Evolutionary conservation across 169 alveolate genomes (phyloP).

Genomic region (Fabrea salina): DNA sequence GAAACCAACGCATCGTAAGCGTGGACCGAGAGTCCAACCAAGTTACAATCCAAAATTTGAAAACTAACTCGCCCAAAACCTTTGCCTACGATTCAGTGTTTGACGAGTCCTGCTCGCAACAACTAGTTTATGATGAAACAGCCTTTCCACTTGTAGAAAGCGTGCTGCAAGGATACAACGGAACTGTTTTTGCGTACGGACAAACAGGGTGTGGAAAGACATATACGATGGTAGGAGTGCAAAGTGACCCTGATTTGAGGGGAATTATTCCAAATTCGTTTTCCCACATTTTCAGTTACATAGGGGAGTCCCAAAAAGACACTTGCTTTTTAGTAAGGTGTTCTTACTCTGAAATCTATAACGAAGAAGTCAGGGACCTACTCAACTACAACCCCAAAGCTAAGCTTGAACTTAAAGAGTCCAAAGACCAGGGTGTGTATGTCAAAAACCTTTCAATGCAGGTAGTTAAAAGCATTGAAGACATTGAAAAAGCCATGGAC

Average conservation of each 20-base stretch:
- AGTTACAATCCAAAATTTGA: constrained; percentile 20
- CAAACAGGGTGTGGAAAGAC: constrained; percentile 81
- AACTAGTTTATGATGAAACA: constrained; percentile 83
- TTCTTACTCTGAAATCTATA: constrained; percentile 87
- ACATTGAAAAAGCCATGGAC: constrained; percentile 51
- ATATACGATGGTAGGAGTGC: constrained; percentile 77
- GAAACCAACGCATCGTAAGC: constrained; percentile 34
- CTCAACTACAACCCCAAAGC: constrained; percentile 74
- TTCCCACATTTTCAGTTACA: constrained; percentile 83
- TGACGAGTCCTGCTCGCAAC: constrained; percentile 68
- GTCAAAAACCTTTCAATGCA: constrained; percentile 80
- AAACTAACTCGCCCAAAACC: constrained; percentile 23
- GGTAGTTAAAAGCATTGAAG: constrained; percentile 67
- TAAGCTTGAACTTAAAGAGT: constrained; percentile 82
- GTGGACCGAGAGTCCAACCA: constrained; percentile 30
- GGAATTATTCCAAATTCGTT: constrained; percentile 92
- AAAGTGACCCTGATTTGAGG: constrained; percentile 35
- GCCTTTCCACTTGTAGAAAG: constrained; percentile 90
- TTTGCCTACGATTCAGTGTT: constrained; percentile 74
- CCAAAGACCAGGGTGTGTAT: constrained; percentile 83
- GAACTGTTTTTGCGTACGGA: constrained; percentile 83
- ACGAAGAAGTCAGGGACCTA: constrained; percentile 90
- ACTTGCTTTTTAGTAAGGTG: constrained; percentile 75
- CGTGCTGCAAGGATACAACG: constrained; percentile 90
- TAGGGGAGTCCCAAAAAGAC: constrained; percentile 59